Evolutionary conservation across 2,329 filamentous ascomycete genomes (phyloP).

Genomic region (Trichophyton verrucosum): DNA sequence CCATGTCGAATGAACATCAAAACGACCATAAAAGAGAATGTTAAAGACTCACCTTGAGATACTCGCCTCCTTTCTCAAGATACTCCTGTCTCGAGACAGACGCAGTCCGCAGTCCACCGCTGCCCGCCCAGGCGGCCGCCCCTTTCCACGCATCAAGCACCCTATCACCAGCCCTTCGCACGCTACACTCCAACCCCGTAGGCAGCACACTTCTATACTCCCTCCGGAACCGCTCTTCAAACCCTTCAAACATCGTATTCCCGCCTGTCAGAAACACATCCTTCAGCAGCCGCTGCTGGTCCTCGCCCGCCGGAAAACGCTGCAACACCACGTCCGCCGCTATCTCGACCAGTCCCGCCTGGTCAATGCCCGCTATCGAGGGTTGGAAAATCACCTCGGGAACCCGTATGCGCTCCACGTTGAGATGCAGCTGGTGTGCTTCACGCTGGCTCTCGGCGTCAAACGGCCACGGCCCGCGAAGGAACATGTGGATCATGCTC

Average conservation of each 20-base stretch:
- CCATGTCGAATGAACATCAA: too few relatives aligned
- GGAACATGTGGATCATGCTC: constrained; percentile 76
- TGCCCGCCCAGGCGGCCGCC: constrained; percentile 67
- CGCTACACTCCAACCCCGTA: constrained; percentile 50
- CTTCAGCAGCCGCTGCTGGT: constrained; percentile 58
- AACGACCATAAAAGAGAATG: too few relatives aligned
- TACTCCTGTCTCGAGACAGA: constrained; percentile 73
- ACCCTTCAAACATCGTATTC: constrained; percentile 71
- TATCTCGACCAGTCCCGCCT: constrained; percentile 87
- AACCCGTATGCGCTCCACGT: constrained; percentile 88
- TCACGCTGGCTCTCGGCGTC: constrained; percentile 68
- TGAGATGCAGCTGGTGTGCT: constrained; percentile 81
- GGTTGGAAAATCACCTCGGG: constrained; percentile 91
- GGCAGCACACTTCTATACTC: constrained; percentile 65
- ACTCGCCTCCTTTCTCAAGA: constrained; percentile 81
- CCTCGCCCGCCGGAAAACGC: constrained; percentile 48
- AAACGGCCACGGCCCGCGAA: constrained; percentile 76
- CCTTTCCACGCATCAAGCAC: constrained; percentile 87
- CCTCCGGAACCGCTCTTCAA: constrained; percentile 65
- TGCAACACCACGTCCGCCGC: constrained; percentile 79
- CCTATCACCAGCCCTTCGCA: constrained; percentile 62
- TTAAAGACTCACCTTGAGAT: constrained; percentile 56
- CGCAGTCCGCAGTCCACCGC: constrained; percentile 46
- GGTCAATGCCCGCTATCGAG: constrained; percentile 80
- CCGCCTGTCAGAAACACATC: constrained; percentile 95